Evolutionary conservation across 2,329 filamentous ascomycete species (phyloP).

Genomic region (Colletotrichum paranaense): DNA sequence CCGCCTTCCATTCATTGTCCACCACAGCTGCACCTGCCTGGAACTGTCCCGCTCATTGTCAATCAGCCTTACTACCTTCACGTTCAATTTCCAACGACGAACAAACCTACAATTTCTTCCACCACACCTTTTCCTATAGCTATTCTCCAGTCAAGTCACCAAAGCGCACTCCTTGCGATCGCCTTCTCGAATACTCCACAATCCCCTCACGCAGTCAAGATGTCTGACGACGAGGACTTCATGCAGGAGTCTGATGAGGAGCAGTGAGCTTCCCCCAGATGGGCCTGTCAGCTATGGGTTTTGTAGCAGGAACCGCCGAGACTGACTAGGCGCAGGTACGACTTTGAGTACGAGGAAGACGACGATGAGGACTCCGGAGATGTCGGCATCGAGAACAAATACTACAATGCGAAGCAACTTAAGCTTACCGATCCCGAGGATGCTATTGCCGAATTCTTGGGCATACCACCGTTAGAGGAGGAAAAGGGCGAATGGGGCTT

Average conservation of each 20-base stretch:
- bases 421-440: conserved; percentile 88
- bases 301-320: not conserved
- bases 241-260: conserved; percentile 62
- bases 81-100: not conserved
- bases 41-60: not conserved
- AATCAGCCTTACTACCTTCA: conserved; percentile 3
- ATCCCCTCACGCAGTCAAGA: conserved; percentile 40
- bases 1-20: conserved; percentile 26
- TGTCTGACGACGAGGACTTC: conserved; percentile 65
- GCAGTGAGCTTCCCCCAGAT: conserved; percentile 45
- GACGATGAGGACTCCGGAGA: conserved; percentile 90
- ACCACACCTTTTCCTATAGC: not conserved
- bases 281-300: not conserved
- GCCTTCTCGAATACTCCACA: not conserved
- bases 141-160: no score
- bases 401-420: conserved; percentile 99
- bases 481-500: conserved; percentile 99
- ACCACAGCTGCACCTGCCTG: conserved; percentile 19
- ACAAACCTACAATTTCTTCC: not conserved
- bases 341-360: conserved; percentile 96
- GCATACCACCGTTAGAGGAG: conserved; percentile 82
- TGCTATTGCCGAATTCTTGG: conserved; percentile 92
- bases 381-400: conserved; percentile 98
- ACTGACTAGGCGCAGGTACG: conserved; percentile 68
- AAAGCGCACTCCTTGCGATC: not conserved